phyloP scores from a whole-genome alignment of 352 stramenopile genomes.

The Phytophthora fragariaefolia region DNA sequence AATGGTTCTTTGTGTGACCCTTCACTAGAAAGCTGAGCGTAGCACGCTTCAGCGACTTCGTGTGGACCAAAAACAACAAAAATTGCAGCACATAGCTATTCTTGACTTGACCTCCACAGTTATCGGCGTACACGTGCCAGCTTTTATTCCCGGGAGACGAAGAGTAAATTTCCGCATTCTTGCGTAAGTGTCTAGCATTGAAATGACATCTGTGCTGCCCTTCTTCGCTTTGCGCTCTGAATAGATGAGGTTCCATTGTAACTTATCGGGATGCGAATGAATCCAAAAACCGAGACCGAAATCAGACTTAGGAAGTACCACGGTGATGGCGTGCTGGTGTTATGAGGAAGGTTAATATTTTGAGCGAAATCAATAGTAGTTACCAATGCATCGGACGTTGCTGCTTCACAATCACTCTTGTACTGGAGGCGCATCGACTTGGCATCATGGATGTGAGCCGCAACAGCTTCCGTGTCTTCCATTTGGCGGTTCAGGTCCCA shows the following conservation, averaged over 20 bases:
- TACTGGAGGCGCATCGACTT: constrained; percentile 15
- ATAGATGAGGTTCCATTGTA: constrained; percentile 22
- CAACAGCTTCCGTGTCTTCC: constrained; percentile 17
- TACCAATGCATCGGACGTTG: constrained; percentile 1
- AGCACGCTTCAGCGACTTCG: too few relatives aligned
- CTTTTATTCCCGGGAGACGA: constrained; percentile 1
- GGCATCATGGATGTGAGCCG: background rate
- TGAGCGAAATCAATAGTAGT: constrained; percentile 25
- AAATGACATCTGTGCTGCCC: constrained; percentile 23
- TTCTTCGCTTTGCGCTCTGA: constrained; percentile 16
- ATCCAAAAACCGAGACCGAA: constrained; percentile 22
- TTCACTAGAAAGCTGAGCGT: constrained; percentile 11
- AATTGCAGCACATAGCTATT: constrained; percentile 28
- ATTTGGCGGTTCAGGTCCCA: background rate
- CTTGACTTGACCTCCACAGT: constrained; percentile 23
- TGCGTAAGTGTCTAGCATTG: constrained; percentile 16
- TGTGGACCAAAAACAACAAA: constrained; percentile 11
- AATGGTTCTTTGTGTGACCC: constrained; percentile 21
- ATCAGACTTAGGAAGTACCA: constrained; percentile 28
- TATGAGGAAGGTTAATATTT: constrained; percentile 13
- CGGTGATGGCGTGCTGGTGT: constrained; percentile 1
- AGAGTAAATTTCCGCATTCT: constrained; percentile 7
- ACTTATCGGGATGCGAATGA: background rate
- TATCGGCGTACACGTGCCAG: constrained; percentile 24
- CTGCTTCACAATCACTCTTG: background rate